phyloP scores from a whole-genome alignment of 2,329 filamentous ascomycete species.

The Parastagonospora nodorum region DNA sequence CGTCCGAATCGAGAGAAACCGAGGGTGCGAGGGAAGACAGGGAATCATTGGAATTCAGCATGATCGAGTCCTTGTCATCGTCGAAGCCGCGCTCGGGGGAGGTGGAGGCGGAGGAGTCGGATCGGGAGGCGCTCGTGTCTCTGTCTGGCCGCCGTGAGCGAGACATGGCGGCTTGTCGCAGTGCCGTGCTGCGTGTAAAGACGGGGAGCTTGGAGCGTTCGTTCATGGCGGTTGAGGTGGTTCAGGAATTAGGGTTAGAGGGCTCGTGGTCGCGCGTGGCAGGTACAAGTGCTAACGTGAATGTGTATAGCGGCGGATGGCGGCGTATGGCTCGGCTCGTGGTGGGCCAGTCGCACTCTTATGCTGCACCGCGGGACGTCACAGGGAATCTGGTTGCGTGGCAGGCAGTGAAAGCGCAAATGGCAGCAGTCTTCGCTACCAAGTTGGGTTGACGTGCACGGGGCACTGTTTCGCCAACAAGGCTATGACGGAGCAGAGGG shows the following conservation, averaged over 20 bases:
- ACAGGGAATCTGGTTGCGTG: not conserved
- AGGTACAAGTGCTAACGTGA: not conserved
- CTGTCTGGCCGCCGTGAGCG: conserved; percentile 40
- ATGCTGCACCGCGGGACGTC: not conserved
- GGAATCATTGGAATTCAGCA: conserved; percentile 82
- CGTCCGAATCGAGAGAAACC: conserved; percentile 74
- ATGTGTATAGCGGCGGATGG: not conserved
- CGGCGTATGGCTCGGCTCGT: not conserved
- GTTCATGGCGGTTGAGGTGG: conserved; percentile 10
- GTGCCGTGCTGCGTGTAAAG: conserved; percentile 5
- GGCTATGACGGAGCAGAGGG: too few species aligned
- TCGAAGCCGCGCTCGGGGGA: conserved; percentile 78
- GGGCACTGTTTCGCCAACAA: not conserved
- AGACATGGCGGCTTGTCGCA: conserved; percentile 26
- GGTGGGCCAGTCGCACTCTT: too few species aligned
- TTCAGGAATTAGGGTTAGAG: conserved; percentile 1
- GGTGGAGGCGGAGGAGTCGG: conserved; percentile 68
- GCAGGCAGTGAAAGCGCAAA: too few species aligned
- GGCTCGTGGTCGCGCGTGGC: not conserved
- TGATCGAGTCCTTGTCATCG: conserved; percentile 93
- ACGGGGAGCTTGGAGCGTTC: conserved; percentile 8
- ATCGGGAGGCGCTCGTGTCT: conserved; percentile 43
- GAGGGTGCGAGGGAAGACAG: conserved; percentile 87
- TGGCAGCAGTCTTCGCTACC: too few species aligned
- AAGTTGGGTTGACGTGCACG: too few species aligned